A percentile compares a stretch with the other conserved stretches of the same genome.
phyloP scores from a whole-genome alignment of 345 rosid species.

The Salix brachista region DNA sequence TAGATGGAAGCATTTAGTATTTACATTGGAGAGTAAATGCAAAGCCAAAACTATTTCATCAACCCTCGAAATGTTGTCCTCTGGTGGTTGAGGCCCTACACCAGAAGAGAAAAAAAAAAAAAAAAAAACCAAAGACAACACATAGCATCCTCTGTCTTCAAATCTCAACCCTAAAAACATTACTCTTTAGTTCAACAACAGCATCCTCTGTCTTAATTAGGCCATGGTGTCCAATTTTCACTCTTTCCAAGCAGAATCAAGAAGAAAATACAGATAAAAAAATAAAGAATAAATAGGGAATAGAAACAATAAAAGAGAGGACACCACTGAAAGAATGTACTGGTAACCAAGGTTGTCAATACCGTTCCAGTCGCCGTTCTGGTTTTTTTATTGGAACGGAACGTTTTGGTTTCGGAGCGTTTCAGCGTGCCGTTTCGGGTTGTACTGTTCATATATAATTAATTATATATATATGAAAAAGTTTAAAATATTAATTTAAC shows the following conservation, averaged over 20 bases:
- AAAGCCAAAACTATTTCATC: neutral
- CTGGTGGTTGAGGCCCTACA: conserved; percentile 8
- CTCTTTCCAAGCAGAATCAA: neutral
- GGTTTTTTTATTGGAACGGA: too few species aligned
- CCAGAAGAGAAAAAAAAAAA: too few species aligned
- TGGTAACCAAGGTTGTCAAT: neutral
- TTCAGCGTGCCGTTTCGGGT: too few species aligned
- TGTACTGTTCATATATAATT: too few species aligned
- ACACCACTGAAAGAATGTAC: neutral
- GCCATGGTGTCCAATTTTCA: neutral
- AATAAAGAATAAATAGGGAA: neutral
- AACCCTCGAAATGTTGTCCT: neutral
- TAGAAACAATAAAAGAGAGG: neutral
- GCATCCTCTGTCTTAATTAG: neutral
- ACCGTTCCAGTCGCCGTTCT: too few species aligned
- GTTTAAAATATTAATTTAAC: too few species aligned
- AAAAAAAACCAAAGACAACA: neutral
- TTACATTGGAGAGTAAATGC: neutral
- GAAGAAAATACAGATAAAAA: neutral
- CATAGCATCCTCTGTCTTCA: neutral
- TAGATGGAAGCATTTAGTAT: neutral
- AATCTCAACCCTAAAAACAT: conserved; percentile 34
- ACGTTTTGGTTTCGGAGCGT: too few species aligned
- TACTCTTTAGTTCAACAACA: conserved; percentile 9
- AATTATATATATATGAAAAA: too few species aligned